Percentiles rank a stretch among this genome's conserved stretches.
Conservation (phyloP, 495 filamentous ascomycete species). For the Aspergillus diversus region DNA sequence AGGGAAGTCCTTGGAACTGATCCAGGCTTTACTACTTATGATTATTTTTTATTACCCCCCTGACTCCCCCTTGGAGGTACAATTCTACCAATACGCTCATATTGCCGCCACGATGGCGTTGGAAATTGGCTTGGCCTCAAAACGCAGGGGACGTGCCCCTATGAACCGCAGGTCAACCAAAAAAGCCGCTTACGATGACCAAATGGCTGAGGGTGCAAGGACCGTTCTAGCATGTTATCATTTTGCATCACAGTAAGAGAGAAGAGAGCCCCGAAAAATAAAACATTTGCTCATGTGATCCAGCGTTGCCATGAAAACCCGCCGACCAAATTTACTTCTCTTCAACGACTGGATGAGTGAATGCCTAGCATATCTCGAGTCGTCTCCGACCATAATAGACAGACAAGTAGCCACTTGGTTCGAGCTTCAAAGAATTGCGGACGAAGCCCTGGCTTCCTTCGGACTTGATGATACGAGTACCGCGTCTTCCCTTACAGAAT, state of each 20-base stretch:
- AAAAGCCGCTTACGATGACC: slow-evolving; percentile 34
- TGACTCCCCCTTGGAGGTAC: slow-evolving; percentile 47
- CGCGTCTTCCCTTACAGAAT: slow-evolving; percentile 45
- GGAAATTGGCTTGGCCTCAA: slow-evolving; percentile 54
- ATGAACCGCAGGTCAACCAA: slow-evolving; percentile 27
- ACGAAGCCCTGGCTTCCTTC: slow-evolving; percentile 52
- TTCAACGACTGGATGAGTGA: slow-evolving; percentile 54
- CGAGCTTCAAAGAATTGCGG: slow-evolving; percentile 48
- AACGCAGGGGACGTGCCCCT: slow-evolving; percentile 29
- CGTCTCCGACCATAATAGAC: slow-evolving; percentile 43
- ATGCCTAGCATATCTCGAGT: slow-evolving; percentile 45
- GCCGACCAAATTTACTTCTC: slow-evolving; percentile 54
- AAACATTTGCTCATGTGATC: slow-evolving; percentile 10
- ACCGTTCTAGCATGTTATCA: slow-evolving; percentile 54
- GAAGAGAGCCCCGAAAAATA: neutral
- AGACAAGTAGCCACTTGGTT: slow-evolving; percentile 50
- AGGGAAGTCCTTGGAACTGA: slow-evolving; percentile 57
- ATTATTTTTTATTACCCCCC: slow-evolving; percentile 56
- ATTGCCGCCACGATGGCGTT: slow-evolving; percentile 59
- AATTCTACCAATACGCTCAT: slow-evolving; percentile 58
- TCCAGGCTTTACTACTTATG: slow-evolving; percentile 54
- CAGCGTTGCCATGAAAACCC: slow-evolving; percentile 55
- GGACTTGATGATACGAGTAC: slow-evolving; percentile 54
- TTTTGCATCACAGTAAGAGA: slow-evolving; percentile 45
- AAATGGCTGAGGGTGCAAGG: slow-evolving; percentile 46